These are phyloP conservation scores for Zygnema circumcarinatum DNA, from an alignment of 139 green algal species.

Conservation along the genomic window DNA sequence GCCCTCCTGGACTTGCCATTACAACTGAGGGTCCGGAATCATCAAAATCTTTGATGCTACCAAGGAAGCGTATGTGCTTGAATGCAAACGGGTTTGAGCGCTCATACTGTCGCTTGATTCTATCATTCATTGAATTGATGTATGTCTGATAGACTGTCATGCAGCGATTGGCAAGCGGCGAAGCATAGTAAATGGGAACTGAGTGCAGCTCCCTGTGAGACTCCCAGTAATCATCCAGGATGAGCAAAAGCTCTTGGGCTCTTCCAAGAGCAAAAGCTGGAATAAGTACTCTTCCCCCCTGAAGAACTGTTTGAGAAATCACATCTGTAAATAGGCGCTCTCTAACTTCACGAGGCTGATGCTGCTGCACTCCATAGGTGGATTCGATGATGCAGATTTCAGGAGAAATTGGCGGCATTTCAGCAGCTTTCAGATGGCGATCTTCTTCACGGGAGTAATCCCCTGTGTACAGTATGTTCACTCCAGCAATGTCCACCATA, in stretches of 20 bases:
- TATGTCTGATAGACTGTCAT: conserved; percentile 81
- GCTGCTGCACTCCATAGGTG: conserved; percentile 92
- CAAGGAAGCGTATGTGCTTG: conserved; percentile 86
- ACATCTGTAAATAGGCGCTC: conserved; percentile 80
- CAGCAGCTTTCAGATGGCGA: conserved; percentile 75
- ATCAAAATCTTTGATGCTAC: conserved; percentile 74
- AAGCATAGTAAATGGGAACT: conserved; percentile 93
- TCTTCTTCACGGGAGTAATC: conserved; percentile 60
- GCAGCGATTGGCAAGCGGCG: conserved; percentile 60
- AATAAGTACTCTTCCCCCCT: conserved; percentile 88
- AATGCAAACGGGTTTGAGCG: conserved; percentile 96
- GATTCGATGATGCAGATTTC: conserved; percentile 82
- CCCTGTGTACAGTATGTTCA: conserved; percentile 91
- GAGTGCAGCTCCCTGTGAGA: conserved; percentile 80
- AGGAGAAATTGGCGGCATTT: conserved; percentile 82
- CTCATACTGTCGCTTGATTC: conserved; percentile 85
- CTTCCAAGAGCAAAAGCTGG: conserved; percentile 94
- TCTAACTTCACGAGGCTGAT: conserved; percentile 82
- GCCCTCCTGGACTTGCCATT: conserved; percentile 93
- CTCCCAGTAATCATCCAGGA: conserved; percentile 96
- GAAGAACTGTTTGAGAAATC: conserved; percentile 73
- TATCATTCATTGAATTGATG: conserved; percentile 97
- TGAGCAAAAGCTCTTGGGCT: conserved; percentile 90
- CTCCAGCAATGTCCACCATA: conserved; percentile 91
- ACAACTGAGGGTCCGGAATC: conserved; percentile 89